Evolutionary conservation across 768 basidiomycete species (phyloP).

Genomic region (Punctularia strigosozonata): DNA sequence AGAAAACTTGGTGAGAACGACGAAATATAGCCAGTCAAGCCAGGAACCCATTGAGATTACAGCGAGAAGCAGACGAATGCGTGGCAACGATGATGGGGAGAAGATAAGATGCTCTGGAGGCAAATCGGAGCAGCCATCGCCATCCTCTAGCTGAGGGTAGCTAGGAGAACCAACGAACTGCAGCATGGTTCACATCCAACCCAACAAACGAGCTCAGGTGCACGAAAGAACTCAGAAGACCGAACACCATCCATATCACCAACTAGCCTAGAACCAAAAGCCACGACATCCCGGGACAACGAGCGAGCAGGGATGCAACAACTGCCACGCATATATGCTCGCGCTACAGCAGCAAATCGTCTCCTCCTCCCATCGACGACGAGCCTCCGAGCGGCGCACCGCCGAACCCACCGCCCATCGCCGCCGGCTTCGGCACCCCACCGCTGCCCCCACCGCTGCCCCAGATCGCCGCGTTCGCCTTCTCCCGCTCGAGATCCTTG

Average conservation of each 20-base stretch:
- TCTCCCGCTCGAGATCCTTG: conserved; percentile 83
- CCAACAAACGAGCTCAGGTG: neutral
- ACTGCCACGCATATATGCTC: no score
- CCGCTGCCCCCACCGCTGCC: conserved; percentile 23
- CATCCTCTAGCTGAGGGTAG: no score
- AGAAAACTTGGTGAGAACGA: no score
- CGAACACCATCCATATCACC: neutral
- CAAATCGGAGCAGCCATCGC: no score
- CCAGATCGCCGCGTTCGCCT: conserved; percentile 75
- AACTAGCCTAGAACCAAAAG: neutral
- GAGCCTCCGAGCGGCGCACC: conserved; percentile 16
- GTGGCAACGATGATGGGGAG: no score
- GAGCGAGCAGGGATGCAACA: neutral
- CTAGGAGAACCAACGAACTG: no score
- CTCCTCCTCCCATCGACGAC: conserved; percentile 16
- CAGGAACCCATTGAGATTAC: no score
- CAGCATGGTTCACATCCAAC: no score
- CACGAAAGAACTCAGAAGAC: neutral
- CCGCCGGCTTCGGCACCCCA: no score
- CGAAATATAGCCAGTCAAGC: no score
- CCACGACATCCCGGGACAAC: neutral
- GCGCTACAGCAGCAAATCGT: conserved; percentile 28
- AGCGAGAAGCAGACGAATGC: no score
- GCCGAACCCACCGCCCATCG: conserved; percentile 7
- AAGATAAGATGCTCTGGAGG: no score